A percentile compares a stretch with the other conserved stretches of the same genome.
Evolutionary conservation across 768 basidiomycete genomes (phyloP).

Genomic region (Cystobasidium onofrii): DNA sequence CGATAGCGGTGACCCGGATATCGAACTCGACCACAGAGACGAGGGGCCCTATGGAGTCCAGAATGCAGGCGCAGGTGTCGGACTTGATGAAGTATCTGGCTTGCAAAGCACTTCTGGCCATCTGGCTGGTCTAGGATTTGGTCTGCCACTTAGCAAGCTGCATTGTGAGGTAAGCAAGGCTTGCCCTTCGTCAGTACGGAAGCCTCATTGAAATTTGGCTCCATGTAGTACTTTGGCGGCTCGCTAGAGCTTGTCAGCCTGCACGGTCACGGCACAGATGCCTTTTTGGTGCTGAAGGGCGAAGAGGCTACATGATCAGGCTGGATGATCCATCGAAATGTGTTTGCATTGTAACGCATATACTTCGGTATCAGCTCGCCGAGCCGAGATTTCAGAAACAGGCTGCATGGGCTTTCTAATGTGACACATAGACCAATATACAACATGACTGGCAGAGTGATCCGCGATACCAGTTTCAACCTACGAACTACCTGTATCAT

Average conservation of each 20-base stretch:
- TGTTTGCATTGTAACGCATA: no score
- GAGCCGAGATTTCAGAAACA: no score
- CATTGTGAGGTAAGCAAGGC: neutral
- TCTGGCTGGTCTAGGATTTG: slow-evolving; percentile 81
- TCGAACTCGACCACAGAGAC: neutral
- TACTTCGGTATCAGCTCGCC: no score
- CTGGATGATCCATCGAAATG: no score
- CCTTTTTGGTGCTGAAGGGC: slow-evolving; percentile 26
- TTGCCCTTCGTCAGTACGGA: neutral
- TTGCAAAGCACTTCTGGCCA: slow-evolving; percentile 52
- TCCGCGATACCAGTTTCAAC: no score
- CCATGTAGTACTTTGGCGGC: slow-evolving; percentile 68
- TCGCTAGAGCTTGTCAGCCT: slow-evolving; percentile 70
- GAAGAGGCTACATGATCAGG: no score
- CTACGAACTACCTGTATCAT: neutral
- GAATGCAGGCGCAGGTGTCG: slow-evolving; percentile 15
- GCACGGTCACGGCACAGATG: slow-evolving; percentile 67
- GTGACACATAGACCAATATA: no score
- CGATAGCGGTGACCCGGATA: neutral
- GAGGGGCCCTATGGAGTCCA: slow-evolving; percentile 20
- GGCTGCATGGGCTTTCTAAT: no score
- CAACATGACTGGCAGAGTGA: no score
- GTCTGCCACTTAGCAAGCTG: slow-evolving; percentile 44
- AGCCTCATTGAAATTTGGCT: slow-evolving; percentile 49
- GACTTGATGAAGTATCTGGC: slow-evolving; percentile 5